phyloP scores from a whole-genome alignment of 768 basidiomycete species.

The Termitomyces sp. region DNA sequence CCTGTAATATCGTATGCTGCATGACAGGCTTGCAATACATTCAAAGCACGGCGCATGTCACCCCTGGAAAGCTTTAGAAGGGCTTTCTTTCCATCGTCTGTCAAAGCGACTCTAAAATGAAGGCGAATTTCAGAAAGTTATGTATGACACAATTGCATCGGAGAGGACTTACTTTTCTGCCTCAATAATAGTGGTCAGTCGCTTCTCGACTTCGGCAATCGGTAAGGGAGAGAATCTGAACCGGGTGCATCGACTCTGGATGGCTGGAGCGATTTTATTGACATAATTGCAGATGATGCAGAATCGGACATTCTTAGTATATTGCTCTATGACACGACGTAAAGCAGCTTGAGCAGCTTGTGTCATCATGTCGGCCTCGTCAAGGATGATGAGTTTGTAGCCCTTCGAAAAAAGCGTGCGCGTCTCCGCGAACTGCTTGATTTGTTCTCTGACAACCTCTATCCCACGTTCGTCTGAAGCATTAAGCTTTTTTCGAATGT shows the following conservation, averaged over 20 bases:
- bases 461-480: conserved; percentile 99
- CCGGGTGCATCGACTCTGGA: conserved; percentile 96
- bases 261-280: conserved; percentile 97
- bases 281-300: conserved; percentile 99
- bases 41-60: conserved; percentile 96
- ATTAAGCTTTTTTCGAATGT: conserved; percentile 61
- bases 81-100: conserved; percentile 82
- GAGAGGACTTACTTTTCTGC: conserved; percentile 65
- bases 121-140: neutral
- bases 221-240: conserved; percentile 96
- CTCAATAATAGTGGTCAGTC: conserved; percentile 74
- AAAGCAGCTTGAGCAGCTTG: conserved; percentile 95
- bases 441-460: conserved; percentile 97
- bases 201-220: conserved; percentile 78
- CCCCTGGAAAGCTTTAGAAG: conserved; percentile 93
- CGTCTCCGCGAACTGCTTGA: conserved; percentile 97
- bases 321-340: conserved; percentile 96
- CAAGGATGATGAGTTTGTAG: conserved; percentile 96
- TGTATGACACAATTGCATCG: neutral
- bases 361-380: conserved; percentile 99
- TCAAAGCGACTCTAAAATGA: conserved; percentile 73
- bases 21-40: conserved; percentile 96
- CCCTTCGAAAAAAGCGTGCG: conserved; percentile 88
- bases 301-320: conserved; percentile 97
- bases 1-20: conserved; percentile 90